These are phyloP conservation scores for Apiospora sp. DNA, from an alignment of 2,329 filamentous ascomycete genomes.

Conservation along the genomic window DNA sequence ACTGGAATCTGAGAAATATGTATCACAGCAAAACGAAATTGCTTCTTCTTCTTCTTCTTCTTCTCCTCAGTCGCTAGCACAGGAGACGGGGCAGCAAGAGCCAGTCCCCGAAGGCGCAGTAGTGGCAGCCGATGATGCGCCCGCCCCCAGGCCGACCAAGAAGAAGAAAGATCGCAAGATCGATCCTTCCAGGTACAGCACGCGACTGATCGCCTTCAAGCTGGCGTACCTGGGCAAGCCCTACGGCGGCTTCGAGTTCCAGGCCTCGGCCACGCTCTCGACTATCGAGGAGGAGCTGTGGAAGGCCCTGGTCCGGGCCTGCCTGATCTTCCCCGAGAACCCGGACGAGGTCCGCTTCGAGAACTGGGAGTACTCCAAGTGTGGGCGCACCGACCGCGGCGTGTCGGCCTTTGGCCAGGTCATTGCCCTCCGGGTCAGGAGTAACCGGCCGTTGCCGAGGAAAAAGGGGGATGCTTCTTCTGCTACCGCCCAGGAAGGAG, in stretches of 20 bases:
- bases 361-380: constrained; percentile 91
- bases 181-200: constrained; percentile 82
- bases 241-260: constrained; percentile 94
- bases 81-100: background rate
- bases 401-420: constrained; percentile 98
- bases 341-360: constrained; percentile 77
- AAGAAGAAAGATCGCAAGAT: constrained; percentile 62
- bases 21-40: background rate
- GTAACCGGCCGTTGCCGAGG: constrained; percentile 69
- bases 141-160: constrained; percentile 32
- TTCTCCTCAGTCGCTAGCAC: background rate
- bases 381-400: constrained; percentile 89
- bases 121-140: background rate
- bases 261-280: constrained; percentile 73
- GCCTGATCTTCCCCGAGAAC: constrained; percentile 78
- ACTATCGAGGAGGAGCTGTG: constrained; percentile 94
- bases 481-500: constrained; percentile 30
- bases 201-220: constrained; percentile 87
- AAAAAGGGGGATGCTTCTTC: constrained; percentile 35
- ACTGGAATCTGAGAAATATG: constrained; percentile 65
- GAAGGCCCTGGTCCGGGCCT: constrained; percentile 84
- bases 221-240: constrained; percentile 90
- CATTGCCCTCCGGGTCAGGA: constrained; percentile 82
- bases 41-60: background rate
- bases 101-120: background rate